Evolutionary conservation across 2,329 filamentous ascomycete species (phyloP), one percentile per base, ranked within the genome.

Genomic region (Lecanicillium sp.): DNA sequence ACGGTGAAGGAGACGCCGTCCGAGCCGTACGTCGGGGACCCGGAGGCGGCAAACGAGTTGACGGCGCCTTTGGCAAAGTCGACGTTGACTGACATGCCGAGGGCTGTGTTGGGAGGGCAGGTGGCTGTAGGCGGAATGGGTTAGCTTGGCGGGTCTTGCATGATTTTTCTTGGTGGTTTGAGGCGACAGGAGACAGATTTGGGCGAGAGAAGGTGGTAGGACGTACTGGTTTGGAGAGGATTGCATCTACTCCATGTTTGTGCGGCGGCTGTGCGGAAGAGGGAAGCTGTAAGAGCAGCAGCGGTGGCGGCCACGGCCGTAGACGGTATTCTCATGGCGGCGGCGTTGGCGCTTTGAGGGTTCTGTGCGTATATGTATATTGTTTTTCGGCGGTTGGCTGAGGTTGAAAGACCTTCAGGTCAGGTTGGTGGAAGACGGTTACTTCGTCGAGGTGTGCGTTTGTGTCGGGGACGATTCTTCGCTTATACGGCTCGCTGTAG

Each of bases 1-100:
- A 98, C 81, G 18, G 86, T 88, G 59, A 98, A 94, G 13, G 76
- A 77, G 18, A 76, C 89, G 43, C 92, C 92, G 56, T 89, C 75
- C 18, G 37, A 11, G 57, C 72, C 75, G 65, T 95, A 97, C 2
- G 78, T 79, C 3, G 86, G 79, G 14, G 69, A 72, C 38, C 85
- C 83, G 22, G 74, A 77, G 5, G 81, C 62, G 3, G 74, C 79
- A 62, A 96, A 97, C 33, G 85, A 84, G 60, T 85, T 79, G 35
- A 92, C 89, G 20, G 69, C 62, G 45, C 86, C 86, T 47, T 83
- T 68, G 25, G 77, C 82, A 63, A 97, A 94, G 65, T 96, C 87
- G 61, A 92, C 81, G 45, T 77, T 73, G 51, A 89, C 81, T n/a
- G 84, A 75, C 68, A 79, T 85, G 41, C 87, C 88, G 4, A 97